Base-by-base conservation (phyloP, 164 flowering plant species). In the Nelumbo lutea region DNA sequence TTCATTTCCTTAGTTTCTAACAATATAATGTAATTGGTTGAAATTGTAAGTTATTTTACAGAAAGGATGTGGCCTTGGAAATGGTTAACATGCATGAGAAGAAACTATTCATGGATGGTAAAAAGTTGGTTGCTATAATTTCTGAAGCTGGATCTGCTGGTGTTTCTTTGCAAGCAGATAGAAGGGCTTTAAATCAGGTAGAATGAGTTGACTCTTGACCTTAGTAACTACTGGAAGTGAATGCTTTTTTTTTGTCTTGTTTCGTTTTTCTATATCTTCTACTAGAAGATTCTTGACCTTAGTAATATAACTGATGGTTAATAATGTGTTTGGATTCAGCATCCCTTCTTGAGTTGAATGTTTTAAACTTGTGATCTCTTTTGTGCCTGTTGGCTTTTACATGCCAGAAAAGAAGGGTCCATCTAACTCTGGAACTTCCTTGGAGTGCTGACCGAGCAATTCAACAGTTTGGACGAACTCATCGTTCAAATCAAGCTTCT, bases 141-240 rank as follows among this genome's bases (percentile, higher is more conserved):
- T 95, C 99, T 67, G 99, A 95, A 83, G 98, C 99, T 83, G 99
- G 98, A 62, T 95, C 99, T 67, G 99, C 99, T 75, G 99, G 99
- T 68, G 99, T 95, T 58, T 95, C 99, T 55, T 81, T 95, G 83
- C 99, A 95, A 69, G 94, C 99, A 41, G 99, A 95, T 77, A 88
- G 89, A 85, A 86, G 99, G 82, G 97, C 88, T 10, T 43, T 70
- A 70, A 95, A 95, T 82, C 98, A 95, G 96, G 99, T 92, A 68
- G 27, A 27, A 27, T 27, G 27, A 47, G 44, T 6, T 41, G 15
- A 40, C 61, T 62, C 67, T 61, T 73, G 61, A 42, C 40, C 4
- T 42, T 45, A 44, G 2, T 46, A n/a, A 27, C 8, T 39, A 14
- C 7, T 41, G 52, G 10, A 38, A 13, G 9, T 57, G 6, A 45